Conservation (phyloP, 768 basidiomycete genomes). For the Termitomyces sp. region DNA sequence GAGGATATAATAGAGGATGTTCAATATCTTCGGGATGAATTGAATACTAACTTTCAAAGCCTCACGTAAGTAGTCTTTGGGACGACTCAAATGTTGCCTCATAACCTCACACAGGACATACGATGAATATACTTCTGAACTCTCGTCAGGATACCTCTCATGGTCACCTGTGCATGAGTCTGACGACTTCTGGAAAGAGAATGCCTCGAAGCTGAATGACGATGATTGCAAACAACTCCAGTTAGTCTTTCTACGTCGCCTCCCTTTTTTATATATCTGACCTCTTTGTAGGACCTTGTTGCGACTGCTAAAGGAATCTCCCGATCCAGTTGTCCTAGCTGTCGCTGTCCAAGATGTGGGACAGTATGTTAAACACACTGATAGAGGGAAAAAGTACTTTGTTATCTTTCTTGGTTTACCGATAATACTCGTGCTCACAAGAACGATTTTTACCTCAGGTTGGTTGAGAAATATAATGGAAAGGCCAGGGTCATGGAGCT, state of each 20-base stretch:
- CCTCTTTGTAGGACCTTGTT: constrained; percentile 59
- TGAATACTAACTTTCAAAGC: constrained; percentile 83
- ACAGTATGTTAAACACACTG: constrained; percentile 89
- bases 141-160: constrained; percentile 84
- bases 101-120: constrained; percentile 63
- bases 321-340: constrained; percentile 77
- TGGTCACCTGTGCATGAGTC: constrained; percentile 98
- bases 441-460: constrained; percentile 27
- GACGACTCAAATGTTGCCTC: neutral
- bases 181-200: constrained; percentile 98
- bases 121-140: constrained; percentile 92
- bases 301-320: constrained; percentile 62
- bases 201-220: constrained; percentile 83
- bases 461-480: constrained; percentile 79
- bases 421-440: constrained; percentile 4
- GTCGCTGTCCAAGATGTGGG: constrained; percentile 94
- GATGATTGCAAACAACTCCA: constrained; percentile 81
- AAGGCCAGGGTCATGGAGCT: constrained; percentile 89
- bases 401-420: neutral
- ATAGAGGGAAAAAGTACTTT: constrained; percentile 83
- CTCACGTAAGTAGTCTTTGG: constrained; percentile 64
- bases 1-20: constrained; percentile 95
- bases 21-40: constrained; percentile 80
- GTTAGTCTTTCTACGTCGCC: constrained; percentile 37
- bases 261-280: neutral